Percentiles rank a stretch among this genome's conserved stretches.
phyloP scores from a whole-genome alignment of 495 filamentous ascomycete species.

The Bryoglossum gracile region DNA sequence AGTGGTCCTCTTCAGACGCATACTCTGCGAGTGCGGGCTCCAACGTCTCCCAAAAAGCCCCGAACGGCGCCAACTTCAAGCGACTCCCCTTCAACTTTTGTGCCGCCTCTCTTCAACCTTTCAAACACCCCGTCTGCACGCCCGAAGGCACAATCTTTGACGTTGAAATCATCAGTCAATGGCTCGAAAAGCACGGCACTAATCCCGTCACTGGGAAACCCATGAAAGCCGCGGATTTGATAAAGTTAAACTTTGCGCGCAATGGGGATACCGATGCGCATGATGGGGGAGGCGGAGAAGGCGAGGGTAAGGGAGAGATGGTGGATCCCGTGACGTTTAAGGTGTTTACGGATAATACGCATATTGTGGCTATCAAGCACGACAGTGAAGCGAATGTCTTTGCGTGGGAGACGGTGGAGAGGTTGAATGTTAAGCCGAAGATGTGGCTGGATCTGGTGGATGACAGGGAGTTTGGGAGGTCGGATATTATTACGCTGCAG shows the following conservation, averaged over 20 bases:
- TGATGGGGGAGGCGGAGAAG: slow-evolving; percentile 29
- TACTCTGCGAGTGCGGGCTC: slow-evolving; percentile 71
- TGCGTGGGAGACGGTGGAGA: slow-evolving; percentile 88
- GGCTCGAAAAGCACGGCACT: slow-evolving; percentile 87
- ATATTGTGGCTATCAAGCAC: slow-evolving; percentile 82
- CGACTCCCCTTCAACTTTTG: slow-evolving; percentile 97
- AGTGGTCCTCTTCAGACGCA: slow-evolving; percentile 88
- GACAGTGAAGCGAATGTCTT: slow-evolving; percentile 84
- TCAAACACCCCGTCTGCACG: slow-evolving; percentile 79
- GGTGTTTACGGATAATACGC: slow-evolving; percentile 94
- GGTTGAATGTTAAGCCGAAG: slow-evolving; percentile 95
- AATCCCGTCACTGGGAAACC: slow-evolving; percentile 82
- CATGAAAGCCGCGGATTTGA: slow-evolving; percentile 72
- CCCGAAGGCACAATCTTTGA: slow-evolving; percentile 74
- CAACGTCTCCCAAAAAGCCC: slow-evolving; percentile 50
- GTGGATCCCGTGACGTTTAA: slow-evolving; percentile 97
- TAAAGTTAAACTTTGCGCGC: slow-evolving; percentile 85
- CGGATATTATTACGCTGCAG: slow-evolving; percentile 93
- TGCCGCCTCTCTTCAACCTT: slow-evolving; percentile 89
- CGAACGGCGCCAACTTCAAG: slow-evolving; percentile 61
- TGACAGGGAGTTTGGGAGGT: slow-evolving; percentile 79
- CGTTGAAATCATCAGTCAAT: slow-evolving; percentile 77
- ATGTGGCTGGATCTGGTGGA: slow-evolving; percentile 89
- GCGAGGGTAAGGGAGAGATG: slow-evolving; percentile 57
- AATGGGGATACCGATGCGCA: slow-evolving; percentile 61